A percentile compares a stretch with the other conserved stretches of the same genome.
Evolutionary conservation across 1,139 yeast genomes (phyloP).

Genomic region (Maudiozyma humilis): DNA sequence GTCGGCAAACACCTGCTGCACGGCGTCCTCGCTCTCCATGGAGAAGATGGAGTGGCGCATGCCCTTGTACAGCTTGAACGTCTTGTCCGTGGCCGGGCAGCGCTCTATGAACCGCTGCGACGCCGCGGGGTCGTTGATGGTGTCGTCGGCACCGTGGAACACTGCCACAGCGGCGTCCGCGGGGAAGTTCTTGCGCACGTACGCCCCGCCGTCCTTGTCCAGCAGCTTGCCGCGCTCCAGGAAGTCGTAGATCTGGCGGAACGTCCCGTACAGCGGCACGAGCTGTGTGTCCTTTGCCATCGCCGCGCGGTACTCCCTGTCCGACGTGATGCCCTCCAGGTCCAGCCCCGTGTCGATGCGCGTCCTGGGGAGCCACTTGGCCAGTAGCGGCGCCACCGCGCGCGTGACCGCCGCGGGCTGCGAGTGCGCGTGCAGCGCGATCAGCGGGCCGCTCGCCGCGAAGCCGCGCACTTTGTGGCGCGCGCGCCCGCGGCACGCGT

Average conservation of each 20-base stretch:
- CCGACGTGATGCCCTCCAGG: slow-evolving; percentile 48
- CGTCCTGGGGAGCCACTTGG: slow-evolving; percentile 44
- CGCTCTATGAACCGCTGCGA: slow-evolving; percentile 40
- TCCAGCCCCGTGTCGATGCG: slow-evolving; percentile 52
- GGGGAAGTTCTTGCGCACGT: slow-evolving; percentile 37
- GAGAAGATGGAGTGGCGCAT: slow-evolving; percentile 33
- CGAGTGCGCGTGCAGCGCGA: slow-evolving; percentile 50
- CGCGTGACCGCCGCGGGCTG: slow-evolving; percentile 46
- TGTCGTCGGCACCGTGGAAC: slow-evolving; percentile 46
- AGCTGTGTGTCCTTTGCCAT: slow-evolving; percentile 39
- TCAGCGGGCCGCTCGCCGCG: slow-evolving; percentile 60
- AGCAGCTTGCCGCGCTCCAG: slow-evolving; percentile 33
- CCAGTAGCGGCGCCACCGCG: slow-evolving; percentile 41
- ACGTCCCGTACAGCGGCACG: slow-evolving; percentile 39
- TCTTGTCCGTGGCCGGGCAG: slow-evolving; percentile 30
- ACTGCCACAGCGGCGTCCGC: slow-evolving; percentile 43
- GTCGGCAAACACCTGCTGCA: slow-evolving; percentile 19
- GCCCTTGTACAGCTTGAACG: slow-evolving; percentile 32
- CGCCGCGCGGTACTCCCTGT: slow-evolving; percentile 42
- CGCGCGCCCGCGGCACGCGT: slow-evolving; percentile 59
- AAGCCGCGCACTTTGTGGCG: slow-evolving; percentile 48
- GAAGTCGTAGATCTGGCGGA: slow-evolving; percentile 56
- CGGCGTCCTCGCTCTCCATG: slow-evolving; percentile 23
- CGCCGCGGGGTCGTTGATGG: slow-evolving; percentile 49
- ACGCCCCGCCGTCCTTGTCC: slow-evolving; percentile 30